Percentiles rank a stretch among this genome's conserved stretches.
phyloP scores from a whole-genome alignment of 495 filamentous ascomycete genomes.

The Penicillium lagena region DNA sequence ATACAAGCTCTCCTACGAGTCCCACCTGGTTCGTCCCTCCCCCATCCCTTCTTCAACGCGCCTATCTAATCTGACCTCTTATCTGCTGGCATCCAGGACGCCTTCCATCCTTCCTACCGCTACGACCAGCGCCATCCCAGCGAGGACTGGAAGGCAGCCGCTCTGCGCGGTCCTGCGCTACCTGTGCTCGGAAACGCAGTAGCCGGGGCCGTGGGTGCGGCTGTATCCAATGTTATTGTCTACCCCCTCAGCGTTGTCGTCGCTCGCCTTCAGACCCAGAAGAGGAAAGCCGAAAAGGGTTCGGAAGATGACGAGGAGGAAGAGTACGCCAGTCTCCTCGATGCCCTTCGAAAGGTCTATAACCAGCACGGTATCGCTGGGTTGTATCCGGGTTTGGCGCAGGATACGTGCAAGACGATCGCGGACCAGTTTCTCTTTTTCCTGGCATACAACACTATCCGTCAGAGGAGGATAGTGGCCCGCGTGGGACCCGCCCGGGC shows the following conservation, averaged over 20 bases:
- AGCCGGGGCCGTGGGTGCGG: slow-evolving; percentile 71
- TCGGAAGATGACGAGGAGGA: slow-evolving; percentile 36
- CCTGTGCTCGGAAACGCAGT: slow-evolving; percentile 84
- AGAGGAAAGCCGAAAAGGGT: slow-evolving; percentile 34
- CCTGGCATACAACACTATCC: slow-evolving; percentile 68
- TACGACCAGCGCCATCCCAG: slow-evolving; percentile 30
- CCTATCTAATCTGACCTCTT: slow-evolving; percentile 1
- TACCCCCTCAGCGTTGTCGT: slow-evolving; percentile 86
- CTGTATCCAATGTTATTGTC: slow-evolving; percentile 69
- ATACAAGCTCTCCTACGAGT: slow-evolving; percentile 26
- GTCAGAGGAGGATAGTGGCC: slow-evolving; percentile 51
- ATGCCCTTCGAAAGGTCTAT: slow-evolving; percentile 71
- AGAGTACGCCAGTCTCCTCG: slow-evolving; percentile 53
- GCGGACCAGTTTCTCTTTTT: slow-evolving; percentile 81
- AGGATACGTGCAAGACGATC: slow-evolving; percentile 68
- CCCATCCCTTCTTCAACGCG: neutral
- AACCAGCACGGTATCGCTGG: slow-evolving; percentile 57
- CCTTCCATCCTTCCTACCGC: slow-evolving; percentile 44
- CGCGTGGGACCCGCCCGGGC: slow-evolving; percentile 24
- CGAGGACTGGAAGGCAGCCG: slow-evolving; percentile 28
- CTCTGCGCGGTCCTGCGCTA: slow-evolving; percentile 48
- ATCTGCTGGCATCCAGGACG: slow-evolving; percentile 28
- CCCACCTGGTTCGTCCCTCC: slow-evolving; percentile 20
- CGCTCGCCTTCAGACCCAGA: slow-evolving; percentile 78
- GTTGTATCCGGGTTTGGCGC: slow-evolving; percentile 68